These are phyloP conservation scores for Phytophthora cactorum DNA, from an alignment of 352 stramenopile species.

Conservation along the genomic window DNA sequence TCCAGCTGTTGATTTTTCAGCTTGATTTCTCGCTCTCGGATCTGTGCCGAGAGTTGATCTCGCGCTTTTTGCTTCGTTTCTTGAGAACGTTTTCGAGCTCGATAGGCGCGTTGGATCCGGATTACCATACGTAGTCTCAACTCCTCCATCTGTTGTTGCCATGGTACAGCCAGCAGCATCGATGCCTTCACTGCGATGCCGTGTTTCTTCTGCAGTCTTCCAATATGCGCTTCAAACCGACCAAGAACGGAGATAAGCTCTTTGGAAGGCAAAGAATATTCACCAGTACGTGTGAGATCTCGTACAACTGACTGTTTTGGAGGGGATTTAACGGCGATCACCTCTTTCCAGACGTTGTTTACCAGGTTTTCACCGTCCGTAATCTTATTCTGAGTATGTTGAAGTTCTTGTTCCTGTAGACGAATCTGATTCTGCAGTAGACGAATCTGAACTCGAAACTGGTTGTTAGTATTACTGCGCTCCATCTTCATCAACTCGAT, in stretches of 20 bases:
- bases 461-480: slow-evolving; percentile 51
- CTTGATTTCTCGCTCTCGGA: slow-evolving; percentile 57
- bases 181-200: slow-evolving; percentile 67
- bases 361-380: slow-evolving; percentile 50
- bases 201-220: slow-evolving; percentile 58
- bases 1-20: slow-evolving; percentile 62
- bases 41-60: slow-evolving; percentile 55
- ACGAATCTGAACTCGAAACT: slow-evolving; percentile 60
- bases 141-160: slow-evolving; percentile 78
- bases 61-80: slow-evolving; percentile 55
- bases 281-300: no score
- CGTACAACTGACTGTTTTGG: slow-evolving; percentile 8
- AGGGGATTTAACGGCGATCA: slow-evolving; percentile 36
- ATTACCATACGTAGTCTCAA: slow-evolving; percentile 71
- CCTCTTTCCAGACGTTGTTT: slow-evolving; percentile 66
- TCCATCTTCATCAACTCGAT: slow-evolving; percentile 75
- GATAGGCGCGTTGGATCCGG: slow-evolving; percentile 76
- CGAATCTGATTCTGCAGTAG: slow-evolving; percentile 65
- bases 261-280: slow-evolving; percentile 21
- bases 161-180: slow-evolving; percentile 55
- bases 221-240: slow-evolving; percentile 63
- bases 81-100: slow-evolving; percentile 43
- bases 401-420: slow-evolving; percentile 66
- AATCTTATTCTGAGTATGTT: slow-evolving; percentile 66
- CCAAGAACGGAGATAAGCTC: slow-evolving; percentile 64